These are phyloP conservation scores for Medicago arabica DNA, from an alignment of 306 rosid species.

Conservation along the genomic window DNA sequence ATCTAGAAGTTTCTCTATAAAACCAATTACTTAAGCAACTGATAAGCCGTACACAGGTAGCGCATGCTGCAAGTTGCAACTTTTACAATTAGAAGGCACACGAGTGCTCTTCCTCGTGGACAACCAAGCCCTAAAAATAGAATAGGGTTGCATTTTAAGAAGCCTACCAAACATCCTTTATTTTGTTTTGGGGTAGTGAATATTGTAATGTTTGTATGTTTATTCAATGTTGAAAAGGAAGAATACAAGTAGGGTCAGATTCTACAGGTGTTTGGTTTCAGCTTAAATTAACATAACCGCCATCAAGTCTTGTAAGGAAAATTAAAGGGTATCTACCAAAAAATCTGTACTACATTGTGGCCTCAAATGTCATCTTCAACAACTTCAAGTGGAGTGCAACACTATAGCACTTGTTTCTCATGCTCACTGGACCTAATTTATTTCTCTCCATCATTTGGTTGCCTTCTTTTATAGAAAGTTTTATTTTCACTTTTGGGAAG, in stretches of 20 bases:
- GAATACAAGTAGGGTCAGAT: constrained; percentile 38
- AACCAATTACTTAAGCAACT: no score
- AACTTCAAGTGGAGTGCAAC: constrained; percentile 43
- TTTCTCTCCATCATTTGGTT: constrained; percentile 20
- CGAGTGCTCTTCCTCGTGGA: constrained; percentile 38
- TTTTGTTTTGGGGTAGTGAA: constrained; percentile 30
- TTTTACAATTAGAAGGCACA: constrained; percentile 23
- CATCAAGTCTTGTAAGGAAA: constrained; percentile 1
- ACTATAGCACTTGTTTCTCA: constrained; percentile 32
- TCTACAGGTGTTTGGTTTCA: constrained; percentile 44
- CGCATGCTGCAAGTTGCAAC: constrained; percentile 31
- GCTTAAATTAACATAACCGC: constrained; percentile 33
- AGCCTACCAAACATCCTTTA: constrained; percentile 17
- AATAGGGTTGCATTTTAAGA: constrained; percentile 12
- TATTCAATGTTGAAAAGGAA: constrained; percentile 9
- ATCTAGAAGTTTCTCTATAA: no score
- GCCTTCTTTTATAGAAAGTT: background rate
- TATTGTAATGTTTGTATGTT: background rate
- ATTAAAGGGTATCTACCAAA: constrained; percentile 35
- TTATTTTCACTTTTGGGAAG: constrained; percentile 3
- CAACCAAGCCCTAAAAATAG: constrained; percentile 26
- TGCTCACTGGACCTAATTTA: constrained; percentile 32
- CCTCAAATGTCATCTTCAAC: constrained; percentile 48
- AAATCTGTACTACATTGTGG: constrained; percentile 25
- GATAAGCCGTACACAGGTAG: constrained; percentile 14